Conservation (phyloP, 2,329 filamentous ascomycete genomes). For the Epichloe uncinata region DNA sequence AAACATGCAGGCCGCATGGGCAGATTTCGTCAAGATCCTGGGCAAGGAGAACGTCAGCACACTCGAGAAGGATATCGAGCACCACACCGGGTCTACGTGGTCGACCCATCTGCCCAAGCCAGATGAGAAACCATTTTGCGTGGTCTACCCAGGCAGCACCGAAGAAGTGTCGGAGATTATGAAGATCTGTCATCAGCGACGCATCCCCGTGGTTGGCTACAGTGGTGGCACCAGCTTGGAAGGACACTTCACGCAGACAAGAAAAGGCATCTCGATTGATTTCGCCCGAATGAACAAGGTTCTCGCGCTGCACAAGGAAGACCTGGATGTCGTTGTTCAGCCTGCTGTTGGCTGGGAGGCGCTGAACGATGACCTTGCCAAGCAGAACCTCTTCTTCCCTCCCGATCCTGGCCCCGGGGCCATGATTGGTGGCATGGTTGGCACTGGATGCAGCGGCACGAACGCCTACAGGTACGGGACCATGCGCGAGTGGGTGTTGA, state of each 20-base stretch:
- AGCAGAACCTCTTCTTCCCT: conserved; percentile 76
- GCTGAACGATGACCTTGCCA: conserved; percentile 63
- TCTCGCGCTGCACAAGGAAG: conserved; percentile 60
- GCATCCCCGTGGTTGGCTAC: conserved; percentile 77
- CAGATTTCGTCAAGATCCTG: conserved; percentile 50
- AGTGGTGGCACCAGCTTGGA: conserved; percentile 82
- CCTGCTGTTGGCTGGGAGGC: conserved; percentile 78
- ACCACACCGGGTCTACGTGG: conserved; percentile 49
- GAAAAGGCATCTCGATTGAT: conserved; percentile 74
- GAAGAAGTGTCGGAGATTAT: conserved; percentile 78
- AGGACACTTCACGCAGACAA: conserved; percentile 74
- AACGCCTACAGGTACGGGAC: conserved; percentile 90
- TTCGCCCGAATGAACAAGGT: conserved; percentile 79
- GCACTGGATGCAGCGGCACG: conserved; percentile 61
- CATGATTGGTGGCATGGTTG: conserved; percentile 83
- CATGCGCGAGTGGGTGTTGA: conserved; percentile 89
- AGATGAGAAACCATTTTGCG: conserved; percentile 45
- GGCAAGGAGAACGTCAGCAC: conserved; percentile 55
- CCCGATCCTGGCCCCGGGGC: conserved; percentile 84
- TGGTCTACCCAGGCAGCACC: conserved; percentile 65
- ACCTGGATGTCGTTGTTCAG: conserved; percentile 65
- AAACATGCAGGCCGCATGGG: conserved; percentile 56
- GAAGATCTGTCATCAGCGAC: conserved; percentile 70
- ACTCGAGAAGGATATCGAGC: conserved; percentile 36
- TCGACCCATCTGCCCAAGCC: conserved; percentile 41